Evolutionary conservation across 805 yeast species (phyloP).

Genomic region (Kazachstania taianensis): DNA sequence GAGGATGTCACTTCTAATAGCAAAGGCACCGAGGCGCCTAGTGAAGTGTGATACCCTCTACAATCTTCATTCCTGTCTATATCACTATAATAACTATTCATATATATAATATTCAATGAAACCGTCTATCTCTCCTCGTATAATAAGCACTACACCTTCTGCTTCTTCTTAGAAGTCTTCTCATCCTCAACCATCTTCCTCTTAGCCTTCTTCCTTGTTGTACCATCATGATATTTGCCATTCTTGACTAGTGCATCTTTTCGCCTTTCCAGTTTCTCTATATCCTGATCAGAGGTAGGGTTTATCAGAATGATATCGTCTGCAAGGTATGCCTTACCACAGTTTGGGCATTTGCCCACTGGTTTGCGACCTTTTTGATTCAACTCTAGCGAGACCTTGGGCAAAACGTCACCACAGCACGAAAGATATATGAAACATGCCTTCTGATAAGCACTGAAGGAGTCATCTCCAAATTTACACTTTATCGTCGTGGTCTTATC

Average conservation of each 20-base stretch:
- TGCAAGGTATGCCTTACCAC: slow-evolving; percentile 22
- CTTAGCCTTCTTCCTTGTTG: slow-evolving; percentile 19
- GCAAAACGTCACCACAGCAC: slow-evolving; percentile 37
- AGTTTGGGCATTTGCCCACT: slow-evolving; percentile 32
- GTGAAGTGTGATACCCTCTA: background rate
- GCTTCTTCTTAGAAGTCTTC: background rate
- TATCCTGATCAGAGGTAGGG: slow-evolving; percentile 7
- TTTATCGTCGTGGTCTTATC: slow-evolving; percentile 1
- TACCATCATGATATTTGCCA: slow-evolving; percentile 31
- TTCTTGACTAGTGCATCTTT: slow-evolving; percentile 11
- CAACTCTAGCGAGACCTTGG: slow-evolving; percentile 26
- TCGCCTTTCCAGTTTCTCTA: slow-evolving; percentile 17
- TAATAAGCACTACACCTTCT: background rate
- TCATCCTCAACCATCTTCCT: slow-evolving; percentile 5
- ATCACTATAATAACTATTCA: no score
- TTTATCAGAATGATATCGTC: slow-evolving; percentile 2
- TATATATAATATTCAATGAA: slow-evolving; percentile 1
- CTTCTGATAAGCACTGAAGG: slow-evolving; percentile 28
- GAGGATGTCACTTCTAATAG: background rate
- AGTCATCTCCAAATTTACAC: slow-evolving; percentile 22
- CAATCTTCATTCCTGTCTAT: slow-evolving; percentile 2
- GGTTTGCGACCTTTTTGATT: slow-evolving; percentile 3
- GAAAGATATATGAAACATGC: slow-evolving; percentile 37
- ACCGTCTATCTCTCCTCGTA: background rate
- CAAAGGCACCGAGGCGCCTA: background rate